Conservation (phyloP, 148 eudicot species). For the Fagopyrum esculentum region DNA sequence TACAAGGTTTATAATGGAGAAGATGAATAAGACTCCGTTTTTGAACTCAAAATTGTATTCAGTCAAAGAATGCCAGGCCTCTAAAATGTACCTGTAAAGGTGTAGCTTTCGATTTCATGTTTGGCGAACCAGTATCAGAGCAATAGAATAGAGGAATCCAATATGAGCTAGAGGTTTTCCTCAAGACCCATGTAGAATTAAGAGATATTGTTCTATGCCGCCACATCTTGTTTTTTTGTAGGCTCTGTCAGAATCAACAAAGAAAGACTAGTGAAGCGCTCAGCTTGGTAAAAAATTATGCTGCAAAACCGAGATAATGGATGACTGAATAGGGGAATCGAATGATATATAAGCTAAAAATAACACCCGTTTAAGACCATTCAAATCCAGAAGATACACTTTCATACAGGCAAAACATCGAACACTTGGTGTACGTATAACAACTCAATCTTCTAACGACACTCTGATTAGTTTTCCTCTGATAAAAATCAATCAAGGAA, state of each 20-base stretch:
- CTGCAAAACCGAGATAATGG: background rate
- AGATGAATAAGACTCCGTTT: background rate
- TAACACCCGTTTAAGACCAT: too few species aligned
- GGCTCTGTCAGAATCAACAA: background rate
- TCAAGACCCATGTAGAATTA: slow-evolving; percentile 22
- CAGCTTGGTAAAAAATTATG: background rate
- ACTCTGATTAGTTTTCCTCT: too few species aligned
- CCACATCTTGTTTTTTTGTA: slow-evolving; percentile 30
- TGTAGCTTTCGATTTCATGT: slow-evolving; percentile 55
- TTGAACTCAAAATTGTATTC: background rate
- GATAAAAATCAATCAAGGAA: too few species aligned
- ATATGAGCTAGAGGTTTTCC: slow-evolving; percentile 30
- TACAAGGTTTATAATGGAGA: slow-evolving; percentile 15
- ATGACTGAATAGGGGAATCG: background rate
- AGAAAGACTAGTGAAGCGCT: background rate
- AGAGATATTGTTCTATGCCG: slow-evolving; percentile 27
- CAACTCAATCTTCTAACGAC: too few species aligned
- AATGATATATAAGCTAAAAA: background rate
- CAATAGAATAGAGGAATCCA: slow-evolving; percentile 44
- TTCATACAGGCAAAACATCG: too few species aligned
- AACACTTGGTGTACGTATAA: too few species aligned
- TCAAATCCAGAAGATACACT: too few species aligned
- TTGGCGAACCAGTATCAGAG: slow-evolving; percentile 34
- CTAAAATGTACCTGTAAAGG: slow-evolving; percentile 62
- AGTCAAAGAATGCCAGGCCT: background rate